Evolutionary conservation across 2,329 filamentous ascomycete genomes (phyloP), one percentile per base, ranked within the genome.

Genomic region (Phaeosphaeriaceae sp.): DNA sequence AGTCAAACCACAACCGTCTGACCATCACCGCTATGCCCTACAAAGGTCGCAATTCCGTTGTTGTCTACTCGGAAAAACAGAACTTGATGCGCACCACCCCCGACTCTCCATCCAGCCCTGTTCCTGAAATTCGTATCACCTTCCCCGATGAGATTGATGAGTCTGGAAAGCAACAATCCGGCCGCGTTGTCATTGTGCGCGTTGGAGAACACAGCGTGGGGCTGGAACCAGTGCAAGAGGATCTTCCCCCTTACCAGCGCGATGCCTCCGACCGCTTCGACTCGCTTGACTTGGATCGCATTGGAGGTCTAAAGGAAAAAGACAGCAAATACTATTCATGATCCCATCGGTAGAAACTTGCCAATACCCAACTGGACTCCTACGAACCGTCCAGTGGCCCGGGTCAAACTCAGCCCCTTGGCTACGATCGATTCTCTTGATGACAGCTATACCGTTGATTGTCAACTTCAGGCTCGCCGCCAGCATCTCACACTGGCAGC

Each of bases 111-210:
- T 79, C 88, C 64, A 90, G 85, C 74, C 88, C 89, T 60, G 83
- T 97, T 21, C 94, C 94, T 16, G 90, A 97, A 77, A 99, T 99
- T 67, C 91, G 92, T 76, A 96, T 99, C 74, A 97, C 94, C 29
- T 97, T 99, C 80, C 94, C 94, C 13, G 90, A 95, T 65, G 94
- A 97, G 79, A 87, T 95, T 63, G 92, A 97, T 69, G 89, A 91
- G 41, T 68, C 77, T 46, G 93, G 93, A 62, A 90, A 87, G 74
- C 83, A 83, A 64, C 89, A 89, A 78, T 91, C 88, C 60, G 93
- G 93, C 28, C 87, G 92, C 26, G 92, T 97, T 42, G 88, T 99
- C 17, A 86, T 97, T 29, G 93, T 99, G 47, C 85, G 90, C 43
- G 90, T 97, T 42, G 92, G 92, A 55, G 94, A 97, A 60, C 88